Evolutionary conservation across 2,329 filamentous ascomycete species (phyloP).

Genomic region (Falciphora oryzae): DNA sequence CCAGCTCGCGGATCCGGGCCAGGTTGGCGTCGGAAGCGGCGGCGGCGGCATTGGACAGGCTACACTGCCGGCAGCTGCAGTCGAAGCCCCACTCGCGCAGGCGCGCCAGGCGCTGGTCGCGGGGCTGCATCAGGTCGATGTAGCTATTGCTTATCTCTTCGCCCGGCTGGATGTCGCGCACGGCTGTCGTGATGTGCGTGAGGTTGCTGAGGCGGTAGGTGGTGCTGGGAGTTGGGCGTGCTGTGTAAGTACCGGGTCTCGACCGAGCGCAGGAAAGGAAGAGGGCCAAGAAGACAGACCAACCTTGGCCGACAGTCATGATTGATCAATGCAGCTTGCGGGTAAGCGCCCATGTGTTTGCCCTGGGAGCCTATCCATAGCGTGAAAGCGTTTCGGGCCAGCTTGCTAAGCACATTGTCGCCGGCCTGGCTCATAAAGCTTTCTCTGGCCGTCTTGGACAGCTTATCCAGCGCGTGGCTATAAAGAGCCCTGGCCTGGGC

Average conservation of each 20-base stretch:
- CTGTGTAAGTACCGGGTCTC: too few species aligned
- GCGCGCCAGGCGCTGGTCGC: slow-evolving; percentile 23
- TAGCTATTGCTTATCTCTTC: slow-evolving; percentile 34
- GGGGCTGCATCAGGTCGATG: slow-evolving; percentile 24
- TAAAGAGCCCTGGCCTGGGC: slow-evolving; percentile 21
- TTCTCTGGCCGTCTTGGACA: slow-evolving; percentile 19
- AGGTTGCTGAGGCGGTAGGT: slow-evolving; percentile 29
- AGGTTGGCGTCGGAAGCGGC: slow-evolving; percentile 28
- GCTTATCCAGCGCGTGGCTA: slow-evolving; percentile 21
- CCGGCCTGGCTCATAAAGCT: slow-evolving; percentile 28
- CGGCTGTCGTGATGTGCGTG: slow-evolving; percentile 31
- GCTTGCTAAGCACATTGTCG: slow-evolving; percentile 22
- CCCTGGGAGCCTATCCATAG: slow-evolving; percentile 24
- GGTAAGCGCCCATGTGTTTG: slow-evolving; percentile 28
- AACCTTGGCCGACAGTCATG: slow-evolving; percentile 37
- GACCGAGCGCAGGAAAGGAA: neutral
- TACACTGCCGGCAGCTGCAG: slow-evolving; percentile 29
- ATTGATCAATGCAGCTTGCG: slow-evolving; percentile 30
- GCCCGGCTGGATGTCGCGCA: slow-evolving; percentile 28
- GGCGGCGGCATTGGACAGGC: slow-evolving; percentile 12
- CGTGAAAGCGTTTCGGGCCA: slow-evolving; percentile 31
- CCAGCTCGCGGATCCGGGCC: slow-evolving; percentile 22
- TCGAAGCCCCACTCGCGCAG: slow-evolving; percentile 30
- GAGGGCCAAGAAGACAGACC: slow-evolving; percentile 13
- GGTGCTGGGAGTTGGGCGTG: slow-evolving; percentile 18